Evolutionary conservation across 1,284 basidiomycete species (phyloP).

Genomic region (Malassezia pachydermatis): DNA sequence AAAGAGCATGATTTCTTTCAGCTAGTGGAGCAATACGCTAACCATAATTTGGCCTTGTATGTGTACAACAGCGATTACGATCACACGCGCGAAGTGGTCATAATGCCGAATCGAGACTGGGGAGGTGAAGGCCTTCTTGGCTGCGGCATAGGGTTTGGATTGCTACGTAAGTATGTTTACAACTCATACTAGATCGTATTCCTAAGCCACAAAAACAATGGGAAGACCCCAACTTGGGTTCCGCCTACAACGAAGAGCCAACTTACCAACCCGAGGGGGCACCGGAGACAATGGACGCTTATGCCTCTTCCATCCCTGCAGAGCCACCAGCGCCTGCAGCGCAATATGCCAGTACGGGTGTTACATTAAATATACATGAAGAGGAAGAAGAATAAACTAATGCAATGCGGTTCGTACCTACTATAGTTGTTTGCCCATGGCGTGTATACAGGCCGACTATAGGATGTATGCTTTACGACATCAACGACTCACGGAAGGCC

Average conservation of each 20-base stretch:
- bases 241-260: too few relatives aligned
- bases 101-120: slow-evolving; percentile 38
- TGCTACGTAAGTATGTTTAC: slow-evolving; percentile 22
- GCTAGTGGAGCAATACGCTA: slow-evolving; percentile 82
- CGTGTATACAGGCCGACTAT: too few relatives aligned
- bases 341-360: too few relatives aligned
- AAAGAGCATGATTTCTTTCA: slow-evolving; percentile 97
- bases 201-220: slow-evolving; percentile 14
- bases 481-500: slow-evolving; percentile 17
- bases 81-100: slow-evolving; percentile 47
- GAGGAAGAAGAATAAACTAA: slow-evolving; percentile 15
- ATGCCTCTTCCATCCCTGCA: not conserved
- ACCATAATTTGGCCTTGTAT: slow-evolving; percentile 82
- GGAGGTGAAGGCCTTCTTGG: slow-evolving; percentile 43
- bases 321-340: too few relatives aligned
- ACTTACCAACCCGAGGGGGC: not conserved
- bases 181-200: slow-evolving; percentile 13
- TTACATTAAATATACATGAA: slow-evolving; percentile 15
- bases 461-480: too few relatives aligned
- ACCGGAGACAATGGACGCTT: not conserved
- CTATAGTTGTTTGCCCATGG: too few relatives aligned
- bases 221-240: too few relatives aligned
- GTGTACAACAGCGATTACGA: slow-evolving; percentile 97
- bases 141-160: slow-evolving; percentile 42
- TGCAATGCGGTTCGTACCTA: too few relatives aligned